Evolutionary conservation across 108 stramenopile genomes (phyloP), one percentile per base, ranked within the genome.

Genomic region (Hondaea fermentalgiana): DNA sequence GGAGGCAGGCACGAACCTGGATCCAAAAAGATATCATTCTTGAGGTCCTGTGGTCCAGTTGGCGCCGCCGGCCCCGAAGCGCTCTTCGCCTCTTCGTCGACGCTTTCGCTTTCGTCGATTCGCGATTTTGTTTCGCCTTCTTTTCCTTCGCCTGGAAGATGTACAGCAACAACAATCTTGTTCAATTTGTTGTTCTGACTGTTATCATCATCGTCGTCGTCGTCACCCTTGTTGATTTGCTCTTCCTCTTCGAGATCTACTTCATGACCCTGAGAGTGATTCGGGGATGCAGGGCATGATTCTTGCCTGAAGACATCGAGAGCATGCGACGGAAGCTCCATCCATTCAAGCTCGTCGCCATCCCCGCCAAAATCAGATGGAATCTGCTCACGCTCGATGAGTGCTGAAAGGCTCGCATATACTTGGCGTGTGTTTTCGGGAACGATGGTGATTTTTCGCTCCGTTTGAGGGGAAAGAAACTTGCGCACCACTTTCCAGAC

Each of bases 401-500:
- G n/a, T 0, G 45, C 76, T 23, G 76, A 47, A 12, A 83, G 51
- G n/a, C 49, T 45, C 19, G 45, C 51, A 2, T 16, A 6, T 17
- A 83, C 23, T 23, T 83, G n/a, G 16, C 23, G 25, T 45, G 45
- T 12, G 28, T 12, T 28, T 12, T 2, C 51, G n/a, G 43, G 16
- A 35, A 83, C 23, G 49, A 83, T 53, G 19, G 49, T 28, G 23
- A 83, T 23, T 55, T 23, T 55, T 4, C 16, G 49, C 25, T 53
- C 76, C 10, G 49, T 23, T 3, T 83, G n/a, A 6, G 76, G 49
- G 12, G 76, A 16, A 6, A 83, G 45, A 2, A 53, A 47, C 1
- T 83, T 83, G 51, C 76, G 76, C 4, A 83, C n/a, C 14, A 53
- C 76, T 35, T 83, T 83, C 76, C 76, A 83, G 23, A 83, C 76